phyloP scores from a whole-genome alignment of 164 flowering plant genomes.

The Euptelea pleiosperma region DNA sequence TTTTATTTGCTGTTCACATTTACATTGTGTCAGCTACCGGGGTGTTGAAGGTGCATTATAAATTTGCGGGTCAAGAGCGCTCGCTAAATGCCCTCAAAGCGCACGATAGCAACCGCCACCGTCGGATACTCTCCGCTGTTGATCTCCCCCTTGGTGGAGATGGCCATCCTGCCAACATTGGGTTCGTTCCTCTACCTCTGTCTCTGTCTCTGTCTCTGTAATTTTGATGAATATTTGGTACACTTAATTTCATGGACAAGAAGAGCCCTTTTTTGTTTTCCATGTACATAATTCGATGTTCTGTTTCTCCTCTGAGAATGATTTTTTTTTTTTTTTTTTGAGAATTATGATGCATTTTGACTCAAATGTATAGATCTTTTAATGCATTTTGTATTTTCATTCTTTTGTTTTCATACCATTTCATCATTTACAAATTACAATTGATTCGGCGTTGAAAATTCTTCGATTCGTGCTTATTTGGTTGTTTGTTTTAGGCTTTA shows the following conservation, averaged over 20 bases:
- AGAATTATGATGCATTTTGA: neutral
- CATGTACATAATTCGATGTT: neutral
- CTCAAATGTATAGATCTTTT: neutral
- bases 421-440: no score
- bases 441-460: no score
- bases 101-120: slow-evolving; percentile 57
- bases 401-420: no score
- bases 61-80: slow-evolving; percentile 39
- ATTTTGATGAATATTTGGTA: no score
- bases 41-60: slow-evolving; percentile 52
- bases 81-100: slow-evolving; percentile 42
- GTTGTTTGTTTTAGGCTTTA: slow-evolving; percentile 55
- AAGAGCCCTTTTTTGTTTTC: no score
- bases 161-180: slow-evolving; percentile 59
- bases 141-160: slow-evolving; percentile 69
- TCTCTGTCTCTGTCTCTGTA: no score
- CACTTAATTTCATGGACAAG: no score
- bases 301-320: neutral
- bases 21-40: slow-evolving; percentile 15
- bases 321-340: no score
- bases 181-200: no score
- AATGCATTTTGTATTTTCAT: neutral
- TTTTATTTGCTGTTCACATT: no score
- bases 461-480: neutral
- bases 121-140: slow-evolving; percentile 51